Conservation (phyloP, 2,329 filamentous ascomycete genomes). For the Chaetomium sp. region DNA sequence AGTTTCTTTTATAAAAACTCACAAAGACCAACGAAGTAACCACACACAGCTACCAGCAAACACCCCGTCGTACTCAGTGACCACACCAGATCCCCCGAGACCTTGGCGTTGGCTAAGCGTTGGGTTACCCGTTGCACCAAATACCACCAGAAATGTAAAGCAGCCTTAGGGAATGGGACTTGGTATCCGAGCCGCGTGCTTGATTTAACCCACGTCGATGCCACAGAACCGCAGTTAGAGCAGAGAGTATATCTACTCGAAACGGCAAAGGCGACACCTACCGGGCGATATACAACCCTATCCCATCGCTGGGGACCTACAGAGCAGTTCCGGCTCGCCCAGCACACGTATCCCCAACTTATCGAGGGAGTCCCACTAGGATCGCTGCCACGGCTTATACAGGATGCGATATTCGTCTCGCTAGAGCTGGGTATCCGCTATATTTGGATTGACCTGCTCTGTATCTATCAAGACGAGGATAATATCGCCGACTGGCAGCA, state of each 20-base stretch:
- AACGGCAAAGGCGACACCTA: background rate
- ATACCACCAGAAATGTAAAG: constrained; percentile 11
- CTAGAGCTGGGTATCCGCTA: constrained; percentile 18
- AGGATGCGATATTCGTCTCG: constrained; percentile 12
- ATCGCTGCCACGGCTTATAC: constrained; percentile 14
- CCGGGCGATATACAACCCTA: constrained; percentile 13
- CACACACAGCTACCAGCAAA: background rate
- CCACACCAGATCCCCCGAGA: constrained; percentile 5
- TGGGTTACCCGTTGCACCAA: constrained; percentile 5
- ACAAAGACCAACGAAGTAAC: background rate
- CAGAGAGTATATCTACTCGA: constrained; percentile 10
- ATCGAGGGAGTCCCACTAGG: background rate
- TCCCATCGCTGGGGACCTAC: constrained; percentile 18
- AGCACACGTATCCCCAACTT: background rate
- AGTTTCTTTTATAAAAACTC: background rate
- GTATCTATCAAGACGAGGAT: constrained; percentile 21
- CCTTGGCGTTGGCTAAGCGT: constrained; percentile 2
- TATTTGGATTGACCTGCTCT: constrained; percentile 24
- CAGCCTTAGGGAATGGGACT: background rate
- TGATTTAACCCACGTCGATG: background rate
- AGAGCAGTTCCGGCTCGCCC: constrained; percentile 6
- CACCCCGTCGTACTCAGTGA: background rate
- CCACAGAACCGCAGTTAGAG: background rate
- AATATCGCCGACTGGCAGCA: constrained; percentile 27
- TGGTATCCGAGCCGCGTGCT: constrained; percentile 21